phyloP scores from a whole-genome alignment of 768 basidiomycete species.

The Phylloporus rhodoxanthus region DNA sequence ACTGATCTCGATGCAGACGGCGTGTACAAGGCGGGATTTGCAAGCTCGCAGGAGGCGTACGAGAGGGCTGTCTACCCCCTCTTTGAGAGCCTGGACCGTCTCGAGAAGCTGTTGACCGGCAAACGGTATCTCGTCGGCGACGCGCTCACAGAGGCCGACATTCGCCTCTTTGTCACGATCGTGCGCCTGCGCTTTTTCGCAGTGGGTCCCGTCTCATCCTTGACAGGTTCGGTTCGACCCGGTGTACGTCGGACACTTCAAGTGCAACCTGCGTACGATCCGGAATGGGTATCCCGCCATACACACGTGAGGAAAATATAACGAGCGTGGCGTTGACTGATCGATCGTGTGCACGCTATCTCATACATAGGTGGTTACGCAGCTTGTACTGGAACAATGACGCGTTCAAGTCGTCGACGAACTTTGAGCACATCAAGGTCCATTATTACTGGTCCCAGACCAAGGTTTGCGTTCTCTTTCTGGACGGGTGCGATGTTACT shows the following conservation, averaged over 20 bases:
- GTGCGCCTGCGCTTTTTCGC: constrained; percentile 37
- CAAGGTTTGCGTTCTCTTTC: constrained; percentile 9
- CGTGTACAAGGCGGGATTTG: constrained; percentile 89
- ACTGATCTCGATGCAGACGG: constrained; percentile 47
- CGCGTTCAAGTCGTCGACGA: constrained; percentile 81
- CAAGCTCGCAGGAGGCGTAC: constrained; percentile 75
- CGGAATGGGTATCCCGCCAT: constrained; percentile 84
- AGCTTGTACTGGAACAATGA: constrained; percentile 87
- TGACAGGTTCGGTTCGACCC: constrained; percentile 79
- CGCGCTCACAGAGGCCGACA: constrained; percentile 75
- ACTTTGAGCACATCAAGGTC: constrained; percentile 73
- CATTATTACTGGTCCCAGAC: constrained; percentile 37
- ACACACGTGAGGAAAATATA: constrained; percentile 37
- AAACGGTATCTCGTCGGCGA: constrained; percentile 84
- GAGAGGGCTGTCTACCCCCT: constrained; percentile 66
- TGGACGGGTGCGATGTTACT: neutral
- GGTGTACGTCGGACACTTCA: constrained; percentile 90
- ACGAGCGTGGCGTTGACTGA: neutral
- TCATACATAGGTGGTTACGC: constrained; percentile 60
- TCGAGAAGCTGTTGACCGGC: constrained; percentile 71
- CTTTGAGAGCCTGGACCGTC: constrained; percentile 72
- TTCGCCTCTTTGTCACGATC: constrained; percentile 90
- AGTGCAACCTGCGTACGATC: constrained; percentile 84
- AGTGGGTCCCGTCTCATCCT: neutral
- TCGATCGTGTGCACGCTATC: neutral